A percentile compares a stretch with the other conserved stretches of the same genome.
These are phyloP conservation scores for Microdochium nivale DNA, from an alignment of 2,329 filamentous ascomycete genomes.

Conservation along the genomic window DNA sequence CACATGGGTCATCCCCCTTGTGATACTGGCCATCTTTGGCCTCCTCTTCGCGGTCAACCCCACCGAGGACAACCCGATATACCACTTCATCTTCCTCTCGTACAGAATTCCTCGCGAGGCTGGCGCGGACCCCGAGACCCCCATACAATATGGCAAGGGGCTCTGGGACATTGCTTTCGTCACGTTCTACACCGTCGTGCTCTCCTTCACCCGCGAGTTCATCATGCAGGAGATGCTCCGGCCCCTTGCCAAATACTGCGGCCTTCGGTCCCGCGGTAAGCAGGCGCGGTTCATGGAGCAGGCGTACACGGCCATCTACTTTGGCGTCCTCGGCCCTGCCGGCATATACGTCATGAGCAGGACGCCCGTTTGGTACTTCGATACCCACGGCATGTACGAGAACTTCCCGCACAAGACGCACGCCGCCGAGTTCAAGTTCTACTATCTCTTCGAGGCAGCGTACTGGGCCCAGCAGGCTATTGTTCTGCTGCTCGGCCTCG, in stretches of 20 bases:
- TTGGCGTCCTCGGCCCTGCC: conserved; percentile 70
- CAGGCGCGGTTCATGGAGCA: conserved; percentile 94
- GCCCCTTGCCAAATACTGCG: conserved; percentile 61
- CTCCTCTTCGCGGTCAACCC: conserved; percentile 68
- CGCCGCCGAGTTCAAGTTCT: conserved; percentile 79
- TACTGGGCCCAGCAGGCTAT: conserved; percentile 96
- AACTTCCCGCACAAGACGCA: conserved; percentile 77
- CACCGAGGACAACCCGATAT: conserved; percentile 66
- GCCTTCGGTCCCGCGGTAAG: conserved; percentile 66
- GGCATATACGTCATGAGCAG: conserved; percentile 86
- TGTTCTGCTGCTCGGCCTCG: conserved; percentile 75
- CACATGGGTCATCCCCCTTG: conserved; percentile 58
- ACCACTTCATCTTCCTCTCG: conserved; percentile 81
- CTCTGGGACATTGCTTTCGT: conserved; percentile 79
- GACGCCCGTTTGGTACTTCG: conserved; percentile 95
- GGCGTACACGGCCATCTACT: conserved; percentile 89
- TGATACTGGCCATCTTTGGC: conserved; percentile 56
- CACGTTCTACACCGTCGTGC: conserved; percentile 77
- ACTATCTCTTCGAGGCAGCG: conserved; percentile 87
- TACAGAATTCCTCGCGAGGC: conserved; percentile 59
- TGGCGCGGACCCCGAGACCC: conserved; percentile 28
- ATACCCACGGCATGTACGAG: conserved; percentile 84
- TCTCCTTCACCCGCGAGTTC: conserved; percentile 92
- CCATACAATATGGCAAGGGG: conserved; percentile 80
- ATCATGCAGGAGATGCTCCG: conserved; percentile 86